These are phyloP conservation scores for Mycena vitilis DNA, from an alignment of 768 basidiomycete genomes.

Conservation along the genomic window DNA sequence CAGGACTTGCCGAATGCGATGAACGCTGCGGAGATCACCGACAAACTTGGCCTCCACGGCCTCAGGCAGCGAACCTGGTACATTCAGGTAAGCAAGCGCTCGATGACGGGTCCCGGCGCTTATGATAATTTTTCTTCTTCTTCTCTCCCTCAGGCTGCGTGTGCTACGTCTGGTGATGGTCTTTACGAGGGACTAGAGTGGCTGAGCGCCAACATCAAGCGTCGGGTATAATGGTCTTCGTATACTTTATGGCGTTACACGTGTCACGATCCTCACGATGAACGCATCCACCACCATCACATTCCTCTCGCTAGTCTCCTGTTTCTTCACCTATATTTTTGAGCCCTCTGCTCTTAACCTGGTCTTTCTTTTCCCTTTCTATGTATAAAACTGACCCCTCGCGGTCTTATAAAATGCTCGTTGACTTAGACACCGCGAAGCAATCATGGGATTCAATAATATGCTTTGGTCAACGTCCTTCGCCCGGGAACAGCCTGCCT, in stretches of 20 bases:
- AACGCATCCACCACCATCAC: conserved; percentile 58
- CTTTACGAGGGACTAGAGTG: conserved; percentile 98
- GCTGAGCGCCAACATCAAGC: conserved; percentile 92
- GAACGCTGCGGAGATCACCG: conserved; percentile 99
- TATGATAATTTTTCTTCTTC: conserved; percentile 26
- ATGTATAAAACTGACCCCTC: conserved; percentile 45
- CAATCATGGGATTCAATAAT: conserved; percentile 39
- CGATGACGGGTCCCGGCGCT: conserved; percentile 7
- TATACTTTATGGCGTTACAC: conserved; percentile 63
- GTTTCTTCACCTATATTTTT: conserved; percentile 40
- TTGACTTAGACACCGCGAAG: conserved; percentile 52
- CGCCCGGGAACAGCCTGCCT: conserved; percentile 78
- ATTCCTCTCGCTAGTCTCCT: conserved; percentile 51
- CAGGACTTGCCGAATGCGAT: conserved; percentile 99
- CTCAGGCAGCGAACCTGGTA: conserved; percentile 98
- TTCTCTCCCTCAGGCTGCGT: conserved; percentile 78
- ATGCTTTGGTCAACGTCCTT: conserved; percentile 58
- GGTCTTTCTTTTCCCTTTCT: conserved; percentile 38
- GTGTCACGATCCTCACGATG: conserved; percentile 72
- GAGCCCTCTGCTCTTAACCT: conserved; percentile 38
- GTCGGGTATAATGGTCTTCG: conserved; percentile 71
- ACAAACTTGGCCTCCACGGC: conserved; percentile 98
- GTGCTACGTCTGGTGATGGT: conserved; percentile 98
- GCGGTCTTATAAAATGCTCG: conserved; percentile 44
- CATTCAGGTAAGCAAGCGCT: conserved; percentile 80